phyloP scores from a whole-genome alignment of 495 filamentous ascomycete genomes.

The Chaetomium tenue region DNA sequence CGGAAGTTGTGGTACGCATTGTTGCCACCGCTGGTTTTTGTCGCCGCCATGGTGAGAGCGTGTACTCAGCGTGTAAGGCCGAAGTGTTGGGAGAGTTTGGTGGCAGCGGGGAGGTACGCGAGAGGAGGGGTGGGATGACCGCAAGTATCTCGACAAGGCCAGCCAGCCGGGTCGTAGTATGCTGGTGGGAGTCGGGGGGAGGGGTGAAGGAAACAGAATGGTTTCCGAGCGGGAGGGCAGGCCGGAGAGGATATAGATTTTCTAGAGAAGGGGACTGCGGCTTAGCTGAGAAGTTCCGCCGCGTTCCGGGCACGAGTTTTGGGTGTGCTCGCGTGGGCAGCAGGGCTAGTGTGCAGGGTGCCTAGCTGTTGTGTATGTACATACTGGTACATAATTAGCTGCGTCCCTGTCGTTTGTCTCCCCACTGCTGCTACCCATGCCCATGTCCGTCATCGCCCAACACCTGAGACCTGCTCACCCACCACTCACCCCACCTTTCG shows the following conservation, averaged over 20 bases:
- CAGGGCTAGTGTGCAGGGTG: no score
- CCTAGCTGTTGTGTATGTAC: no score
- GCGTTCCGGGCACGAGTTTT: neutral
- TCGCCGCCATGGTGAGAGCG: slow-evolving; percentile 21
- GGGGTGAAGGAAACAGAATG: neutral
- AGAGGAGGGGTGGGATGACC: neutral
- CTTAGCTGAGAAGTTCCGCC: neutral
- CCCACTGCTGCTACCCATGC: neutral
- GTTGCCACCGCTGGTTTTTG: slow-evolving; percentile 60
- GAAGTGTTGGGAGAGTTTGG: neutral
- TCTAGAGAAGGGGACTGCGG: neutral
- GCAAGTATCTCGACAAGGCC: neutral
- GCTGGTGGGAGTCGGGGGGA: neutral
- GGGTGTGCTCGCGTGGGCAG: neutral
- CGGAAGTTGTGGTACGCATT: slow-evolving; percentile 63
- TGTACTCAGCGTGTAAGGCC: neutral
- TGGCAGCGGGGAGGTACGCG: neutral
- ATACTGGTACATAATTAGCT: no score
- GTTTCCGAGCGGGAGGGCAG: neutral
- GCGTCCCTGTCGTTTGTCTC: neutral
- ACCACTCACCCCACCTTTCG: neutral
- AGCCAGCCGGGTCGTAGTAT: neutral
- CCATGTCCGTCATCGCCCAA: neutral
- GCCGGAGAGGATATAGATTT: neutral
- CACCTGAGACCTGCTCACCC: neutral